phyloP scores from a whole-genome alignment of 2,329 filamentous ascomycete species.

The Aureobasidium sp. region DNA sequence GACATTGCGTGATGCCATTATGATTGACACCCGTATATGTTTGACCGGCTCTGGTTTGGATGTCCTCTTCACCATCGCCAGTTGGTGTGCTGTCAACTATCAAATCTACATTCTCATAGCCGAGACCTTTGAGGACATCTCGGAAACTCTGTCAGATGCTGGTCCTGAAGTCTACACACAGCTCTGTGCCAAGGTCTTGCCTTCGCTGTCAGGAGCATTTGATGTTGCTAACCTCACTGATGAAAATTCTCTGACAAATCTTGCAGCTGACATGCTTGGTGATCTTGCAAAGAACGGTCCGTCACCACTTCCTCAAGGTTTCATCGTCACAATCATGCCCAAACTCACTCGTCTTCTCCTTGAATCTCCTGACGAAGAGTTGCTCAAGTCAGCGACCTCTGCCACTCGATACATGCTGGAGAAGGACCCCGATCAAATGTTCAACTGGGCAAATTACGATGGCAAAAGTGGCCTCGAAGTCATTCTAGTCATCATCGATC shows the following conservation, averaged over 20 bases:
- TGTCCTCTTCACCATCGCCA: slow-evolving; percentile 80
- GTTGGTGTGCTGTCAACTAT: slow-evolving; percentile 82
- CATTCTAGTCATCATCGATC: slow-evolving; percentile 84
- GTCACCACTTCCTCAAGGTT: slow-evolving; percentile 77
- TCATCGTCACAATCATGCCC: slow-evolving; percentile 77
- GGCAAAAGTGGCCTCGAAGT: slow-evolving; percentile 82
- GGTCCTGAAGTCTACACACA: slow-evolving; percentile 64
- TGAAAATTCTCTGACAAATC: slow-evolving; percentile 75
- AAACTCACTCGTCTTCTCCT: slow-evolving; percentile 79
- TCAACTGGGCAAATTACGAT: slow-evolving; percentile 73
- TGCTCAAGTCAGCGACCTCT: slow-evolving; percentile 79
- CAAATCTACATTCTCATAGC: slow-evolving; percentile 81
- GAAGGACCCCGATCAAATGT: slow-evolving; percentile 84
- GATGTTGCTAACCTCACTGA: slow-evolving; percentile 80
- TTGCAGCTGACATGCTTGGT: slow-evolving; percentile 78
- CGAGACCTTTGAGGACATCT: slow-evolving; percentile 87
- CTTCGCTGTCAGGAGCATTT: slow-evolving; percentile 80
- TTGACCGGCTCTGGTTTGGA: slow-evolving; percentile 72
- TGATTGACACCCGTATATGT: slow-evolving; percentile 68
- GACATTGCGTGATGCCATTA: slow-evolving; percentile 74
- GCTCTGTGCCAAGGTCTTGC: slow-evolving; percentile 79
- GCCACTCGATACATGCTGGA: slow-evolving; percentile 82
- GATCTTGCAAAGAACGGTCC: slow-evolving; percentile 76
- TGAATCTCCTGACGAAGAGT: slow-evolving; percentile 75
- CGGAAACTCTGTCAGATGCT: slow-evolving; percentile 57